These are phyloP conservation scores for Candida nanaspora DNA, from an alignment of 805 yeast genomes.

Conservation along the genomic window DNA sequence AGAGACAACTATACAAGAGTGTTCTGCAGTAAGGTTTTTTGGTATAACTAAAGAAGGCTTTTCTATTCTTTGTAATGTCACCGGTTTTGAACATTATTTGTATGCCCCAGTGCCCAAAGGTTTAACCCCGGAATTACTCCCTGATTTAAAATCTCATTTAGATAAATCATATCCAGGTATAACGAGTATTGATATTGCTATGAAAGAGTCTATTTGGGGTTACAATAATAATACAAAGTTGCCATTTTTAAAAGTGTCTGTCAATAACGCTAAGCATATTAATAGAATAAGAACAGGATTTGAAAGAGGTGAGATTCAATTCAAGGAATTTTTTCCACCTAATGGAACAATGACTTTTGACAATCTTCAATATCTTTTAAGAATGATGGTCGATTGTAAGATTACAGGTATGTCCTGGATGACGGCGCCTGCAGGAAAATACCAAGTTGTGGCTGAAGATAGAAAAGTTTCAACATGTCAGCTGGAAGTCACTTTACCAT, in stretches of 20 bases:
- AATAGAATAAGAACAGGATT: constrained; percentile 69
- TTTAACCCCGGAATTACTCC: constrained; percentile 50
- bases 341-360: constrained; percentile 72
- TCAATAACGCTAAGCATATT: constrained; percentile 58
- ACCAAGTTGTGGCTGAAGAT: constrained; percentile 33
- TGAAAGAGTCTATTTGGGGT: constrained; percentile 92
- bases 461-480: constrained; percentile 69
- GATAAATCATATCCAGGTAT: constrained; percentile 48
- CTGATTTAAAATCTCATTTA: constrained; percentile 38
- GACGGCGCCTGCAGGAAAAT: constrained; percentile 72
- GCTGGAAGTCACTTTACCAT: constrained; percentile 69
- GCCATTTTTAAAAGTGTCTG: constrained; percentile 72
- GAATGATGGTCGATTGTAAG: constrained; percentile 88
- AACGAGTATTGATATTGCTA: constrained; percentile 52
- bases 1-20: constrained; percentile 55
- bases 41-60: constrained; percentile 89
- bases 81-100: constrained; percentile 83
- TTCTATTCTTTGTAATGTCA: constrained; percentile 83
- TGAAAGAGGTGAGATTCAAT: constrained; percentile 72
- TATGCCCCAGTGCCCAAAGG: constrained; percentile 88
- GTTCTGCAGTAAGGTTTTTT: constrained; percentile 71
- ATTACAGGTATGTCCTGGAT: constrained; percentile 98
- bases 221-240: constrained; percentile 69
- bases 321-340: constrained; percentile 54
- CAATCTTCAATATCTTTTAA: constrained; percentile 75